These are phyloP conservation scores for Mayamaea pseudoterrestris DNA, from an alignment of 108 stramenopile species.

Conservation along the genomic window DNA sequence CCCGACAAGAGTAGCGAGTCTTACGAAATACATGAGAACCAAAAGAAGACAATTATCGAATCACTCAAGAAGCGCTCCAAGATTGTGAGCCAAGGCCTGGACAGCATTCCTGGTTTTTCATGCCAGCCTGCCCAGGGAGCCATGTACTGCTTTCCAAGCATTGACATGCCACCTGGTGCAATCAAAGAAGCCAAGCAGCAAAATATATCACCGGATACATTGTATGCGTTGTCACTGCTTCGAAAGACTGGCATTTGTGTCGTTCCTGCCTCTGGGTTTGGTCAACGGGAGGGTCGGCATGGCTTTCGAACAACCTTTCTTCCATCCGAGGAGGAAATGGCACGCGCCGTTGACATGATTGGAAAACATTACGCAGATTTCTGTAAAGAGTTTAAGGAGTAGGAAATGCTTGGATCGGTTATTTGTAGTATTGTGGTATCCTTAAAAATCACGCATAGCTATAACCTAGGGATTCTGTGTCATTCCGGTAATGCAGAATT, in stretches of 20 bases:
- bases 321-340: slow-evolving; percentile 72
- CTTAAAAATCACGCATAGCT: no score
- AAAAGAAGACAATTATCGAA: slow-evolving; percentile 55
- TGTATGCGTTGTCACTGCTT: slow-evolving; percentile 86
- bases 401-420: no score
- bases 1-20: slow-evolving; percentile 68
- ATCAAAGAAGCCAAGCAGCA: slow-evolving; percentile 47
- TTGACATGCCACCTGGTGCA: slow-evolving; percentile 69
- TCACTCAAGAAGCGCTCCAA: slow-evolving; percentile 55
- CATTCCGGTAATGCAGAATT: no score
- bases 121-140: slow-evolving; percentile 91
- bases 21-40: slow-evolving; percentile 39
- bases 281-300: slow-evolving; percentile 79
- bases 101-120: slow-evolving; percentile 82
- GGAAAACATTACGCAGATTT: slow-evolving; percentile 77
- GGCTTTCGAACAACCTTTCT: slow-evolving; percentile 97
- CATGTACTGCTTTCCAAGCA: slow-evolving; percentile 93
- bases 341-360: slow-evolving; percentile 50
- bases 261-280: slow-evolving; percentile 95
- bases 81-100: slow-evolving; percentile 69
- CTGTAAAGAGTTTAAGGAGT: slow-evolving; percentile 62
- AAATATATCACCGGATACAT: slow-evolving; percentile 76
- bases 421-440: no score
- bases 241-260: slow-evolving; percentile 87
- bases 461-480: no score